These are phyloP conservation scores for Aphanomyces astaci DNA, from an alignment of 352 stramenopile genomes.

Conservation along the genomic window DNA sequence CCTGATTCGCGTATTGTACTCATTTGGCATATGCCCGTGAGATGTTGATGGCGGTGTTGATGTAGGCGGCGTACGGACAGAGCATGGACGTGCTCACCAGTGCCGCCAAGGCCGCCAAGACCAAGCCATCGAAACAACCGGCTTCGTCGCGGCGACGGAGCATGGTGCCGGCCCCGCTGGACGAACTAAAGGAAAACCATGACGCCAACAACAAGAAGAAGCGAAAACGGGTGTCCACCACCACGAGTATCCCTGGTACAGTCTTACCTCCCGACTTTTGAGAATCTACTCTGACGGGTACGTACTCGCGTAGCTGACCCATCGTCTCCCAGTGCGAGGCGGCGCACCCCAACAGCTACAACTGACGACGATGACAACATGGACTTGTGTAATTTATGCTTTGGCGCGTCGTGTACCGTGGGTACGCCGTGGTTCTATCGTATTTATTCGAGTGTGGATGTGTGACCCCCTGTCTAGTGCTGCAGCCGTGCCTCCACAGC, in stretches of 20 bases:
- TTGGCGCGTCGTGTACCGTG: neutral
- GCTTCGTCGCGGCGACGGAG: neutral
- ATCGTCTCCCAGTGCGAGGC: too few relatives aligned
- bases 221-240: neutral
- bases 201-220: neutral
- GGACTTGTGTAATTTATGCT: conserved; percentile 21
- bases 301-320: too few relatives aligned
- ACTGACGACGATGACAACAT: conserved; percentile 5
- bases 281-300: too few relatives aligned
- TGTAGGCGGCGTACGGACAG: neutral
- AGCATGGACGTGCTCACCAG: neutral
- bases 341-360: too few relatives aligned
- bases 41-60: too few relatives aligned
- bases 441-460: neutral
- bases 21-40: neutral
- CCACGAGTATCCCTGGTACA: neutral
- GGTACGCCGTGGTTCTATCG: neutral
- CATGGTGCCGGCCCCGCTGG: neutral
- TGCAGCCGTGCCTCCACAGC: conserved; percentile 13
- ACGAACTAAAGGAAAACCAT: neutral
- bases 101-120: neutral
- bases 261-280: too few relatives aligned
- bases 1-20: neutral
- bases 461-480: conserved; percentile 16
- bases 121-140: neutral